Evolutionary conservation across 179 eudicot species (phyloP).

Genomic region (Silene noctiflora): DNA sequence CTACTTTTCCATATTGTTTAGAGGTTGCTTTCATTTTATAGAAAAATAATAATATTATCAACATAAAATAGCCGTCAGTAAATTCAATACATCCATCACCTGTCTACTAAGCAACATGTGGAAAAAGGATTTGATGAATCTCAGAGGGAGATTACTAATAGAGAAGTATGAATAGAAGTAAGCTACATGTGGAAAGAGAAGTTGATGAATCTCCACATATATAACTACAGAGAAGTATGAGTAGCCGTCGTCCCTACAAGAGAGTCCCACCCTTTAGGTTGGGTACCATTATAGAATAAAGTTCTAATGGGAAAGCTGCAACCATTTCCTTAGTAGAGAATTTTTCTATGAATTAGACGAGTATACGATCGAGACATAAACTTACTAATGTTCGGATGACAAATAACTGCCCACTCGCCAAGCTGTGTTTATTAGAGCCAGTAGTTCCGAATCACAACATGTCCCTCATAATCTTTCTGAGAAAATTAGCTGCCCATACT

Average conservation of each 20-base stretch:
- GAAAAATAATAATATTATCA: background rate
- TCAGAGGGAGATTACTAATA: background rate
- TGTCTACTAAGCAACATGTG: background rate
- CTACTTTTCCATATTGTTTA: background rate
- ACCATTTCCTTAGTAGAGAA: background rate
- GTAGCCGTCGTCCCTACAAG: background rate
- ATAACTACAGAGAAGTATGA: background rate
- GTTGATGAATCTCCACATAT: background rate
- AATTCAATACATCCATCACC: background rate
- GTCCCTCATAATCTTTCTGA: background rate
- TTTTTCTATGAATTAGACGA: background rate
- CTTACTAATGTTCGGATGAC: background rate
- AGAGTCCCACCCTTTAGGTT: background rate
- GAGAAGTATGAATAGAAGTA: background rate
- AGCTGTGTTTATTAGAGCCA: background rate
- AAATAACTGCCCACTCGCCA: background rate
- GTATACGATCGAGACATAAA: background rate
- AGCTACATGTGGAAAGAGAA: background rate
- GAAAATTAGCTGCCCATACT: background rate
- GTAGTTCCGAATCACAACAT: background rate
- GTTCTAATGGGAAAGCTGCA: background rate
- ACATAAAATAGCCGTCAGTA: background rate
- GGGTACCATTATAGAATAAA: background rate
- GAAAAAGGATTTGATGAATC: background rate
- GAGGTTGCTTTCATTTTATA: background rate